A percentile compares a stretch with the other conserved stretches of the same genome.
These are phyloP conservation scores for Penicillium goetzii DNA, from an alignment of 495 filamentous ascomycete genomes.

Conservation along the genomic window DNA sequence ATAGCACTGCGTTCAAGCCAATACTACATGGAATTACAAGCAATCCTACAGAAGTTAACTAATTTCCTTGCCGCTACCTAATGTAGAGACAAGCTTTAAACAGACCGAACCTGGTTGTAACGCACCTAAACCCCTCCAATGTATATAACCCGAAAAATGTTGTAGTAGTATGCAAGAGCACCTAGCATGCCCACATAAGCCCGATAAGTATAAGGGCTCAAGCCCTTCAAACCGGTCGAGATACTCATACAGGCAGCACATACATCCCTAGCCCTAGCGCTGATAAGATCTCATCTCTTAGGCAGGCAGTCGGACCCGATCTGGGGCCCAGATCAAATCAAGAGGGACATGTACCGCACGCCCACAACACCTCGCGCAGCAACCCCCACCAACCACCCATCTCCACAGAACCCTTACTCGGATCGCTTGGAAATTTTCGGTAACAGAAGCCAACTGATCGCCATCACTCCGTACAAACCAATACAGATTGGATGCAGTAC, in stretches of 20 bases:
- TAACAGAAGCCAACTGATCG: conserved; percentile 59
- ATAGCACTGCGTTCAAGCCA: background rate
- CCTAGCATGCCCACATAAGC: background rate
- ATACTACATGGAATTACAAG: background rate
- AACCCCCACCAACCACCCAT: background rate
- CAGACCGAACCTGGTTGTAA: background rate
- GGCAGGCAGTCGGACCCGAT: background rate
- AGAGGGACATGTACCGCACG: background rate
- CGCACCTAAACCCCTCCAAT: background rate
- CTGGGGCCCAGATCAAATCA: background rate
- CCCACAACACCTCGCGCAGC: background rate
- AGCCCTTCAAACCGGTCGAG: background rate
- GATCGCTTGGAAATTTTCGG: conserved; percentile 38
- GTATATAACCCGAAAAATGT: background rate
- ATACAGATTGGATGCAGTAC: conserved; percentile 75
- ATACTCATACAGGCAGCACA: background rate
- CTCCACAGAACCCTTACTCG: conserved; percentile 23
- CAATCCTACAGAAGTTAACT: background rate
- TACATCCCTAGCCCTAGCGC: conserved; percentile 2
- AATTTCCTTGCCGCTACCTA: background rate
- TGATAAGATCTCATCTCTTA: conserved; percentile 9
- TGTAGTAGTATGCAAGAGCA: background rate
- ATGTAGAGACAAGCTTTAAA: background rate
- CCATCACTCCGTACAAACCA: conserved; percentile 71
- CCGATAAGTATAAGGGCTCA: background rate